Evolutionary conservation across 2,329 filamentous ascomycete genomes (phyloP), one percentile per base, ranked within the genome.

Genomic region (Cladosporium halotolerans): DNA sequence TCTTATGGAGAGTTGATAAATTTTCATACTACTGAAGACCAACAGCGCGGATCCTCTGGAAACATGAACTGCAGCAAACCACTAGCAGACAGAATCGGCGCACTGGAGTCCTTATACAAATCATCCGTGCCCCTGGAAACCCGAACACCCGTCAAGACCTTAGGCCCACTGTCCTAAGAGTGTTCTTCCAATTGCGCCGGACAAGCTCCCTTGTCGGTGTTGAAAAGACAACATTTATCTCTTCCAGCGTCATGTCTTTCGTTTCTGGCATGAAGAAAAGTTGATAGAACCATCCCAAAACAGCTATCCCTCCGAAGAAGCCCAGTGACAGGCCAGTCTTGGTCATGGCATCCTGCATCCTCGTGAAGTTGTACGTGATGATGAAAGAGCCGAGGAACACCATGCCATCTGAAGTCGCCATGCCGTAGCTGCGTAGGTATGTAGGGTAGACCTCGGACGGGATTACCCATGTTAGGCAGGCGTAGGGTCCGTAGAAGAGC

Each of bases 221-320:
- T 45, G 78, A 75, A 65, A 88, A 87, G 16, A 88, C 72, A 34
- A 81, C 70, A 56, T 88, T 84, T 55, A 88, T 87, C 68, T 88
- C 85, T 69, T 88, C 85, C 0, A 88, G 77, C 2, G 79, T 79
- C 67, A 74, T 73, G 66, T 84, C 80, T 74, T 87, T 87, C 2
- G 85, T 88, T 73, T 88, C 84, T 0, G 83, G 84, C 85, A 88
- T 88, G 70, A 88, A 88, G 46, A 88, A 66, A 44, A 88, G 73
- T 70, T 88, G 85, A 68, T 88, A 88, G 60, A 86, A 73, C 79
- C 83, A 86, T 10, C 84, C 85, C 0, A 88, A 9, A 0, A 85
- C 76, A 0, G 85, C 85, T 51, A 88, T 88, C 13, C 85, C 85
- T 4, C 85, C 85, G 66, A 87, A 89, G 70, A 89, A 88, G 2